phyloP scores from a whole-genome alignment of 176 grass and related monocot species.

The Lolium rigidum region DNA sequence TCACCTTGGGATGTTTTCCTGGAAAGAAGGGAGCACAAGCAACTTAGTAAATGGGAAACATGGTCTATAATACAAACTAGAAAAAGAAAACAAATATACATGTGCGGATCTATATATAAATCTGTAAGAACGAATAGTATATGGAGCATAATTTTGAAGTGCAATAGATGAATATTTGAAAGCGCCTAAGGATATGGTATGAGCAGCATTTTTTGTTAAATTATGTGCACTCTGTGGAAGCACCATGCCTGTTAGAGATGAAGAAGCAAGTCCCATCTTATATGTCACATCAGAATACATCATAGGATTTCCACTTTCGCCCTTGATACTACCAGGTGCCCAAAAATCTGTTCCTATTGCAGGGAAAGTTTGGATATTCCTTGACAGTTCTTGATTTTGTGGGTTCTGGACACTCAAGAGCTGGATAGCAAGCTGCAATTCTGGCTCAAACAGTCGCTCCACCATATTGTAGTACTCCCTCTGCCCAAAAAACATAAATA shows the following conservation, averaged over 20 bases:
- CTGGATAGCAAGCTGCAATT: slow-evolving; percentile 57
- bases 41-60: not conserved
- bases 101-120: no score
- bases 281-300: no score
- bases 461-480: slow-evolving; percentile 69
- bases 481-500: slow-evolving; percentile 58
- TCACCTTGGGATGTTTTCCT: slow-evolving; percentile 28
- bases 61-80: not conserved
- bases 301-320: no score
- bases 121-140: not conserved
- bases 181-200: not conserved
- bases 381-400: slow-evolving; percentile 50
- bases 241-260: no score
- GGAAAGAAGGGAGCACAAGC: not conserved
- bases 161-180: not conserved
- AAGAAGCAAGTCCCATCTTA: no score
- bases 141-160: not conserved
- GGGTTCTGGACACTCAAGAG: slow-evolving; percentile 37
- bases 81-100: no score
- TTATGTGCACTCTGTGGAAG: no score
- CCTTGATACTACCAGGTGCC: not conserved
- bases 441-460: slow-evolving; percentile 46
- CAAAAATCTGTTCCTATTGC: not conserved
- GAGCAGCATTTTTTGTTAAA: no score
- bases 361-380: slow-evolving; percentile 50